Evolutionary conservation across 2,329 filamentous ascomycete genomes (phyloP), one percentile per base, ranked within the genome.

Genomic region (Phialophora chinensis): DNA sequence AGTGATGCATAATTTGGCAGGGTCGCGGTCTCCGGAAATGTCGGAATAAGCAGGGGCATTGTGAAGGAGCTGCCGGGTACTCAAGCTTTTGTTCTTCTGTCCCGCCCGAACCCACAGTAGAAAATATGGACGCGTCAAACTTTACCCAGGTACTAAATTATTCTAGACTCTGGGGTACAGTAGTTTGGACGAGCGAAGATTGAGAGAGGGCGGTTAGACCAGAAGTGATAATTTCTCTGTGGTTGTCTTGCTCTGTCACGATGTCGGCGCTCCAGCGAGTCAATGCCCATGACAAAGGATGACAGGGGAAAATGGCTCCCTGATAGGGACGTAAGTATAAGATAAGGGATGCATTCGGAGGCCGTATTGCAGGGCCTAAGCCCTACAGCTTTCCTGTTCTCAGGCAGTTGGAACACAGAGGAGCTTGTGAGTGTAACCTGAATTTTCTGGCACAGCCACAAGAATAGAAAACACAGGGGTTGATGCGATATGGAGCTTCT

Each of bases 321-420:
- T 55, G 53, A 55, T 31, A 55, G 29, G 53, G 17, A 35, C 53
- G 29, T 20, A 27, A 17, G 49, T 35, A 29, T 11, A 11, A n/a
- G 53, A 55, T n/a, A 42, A 61, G 59, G 31, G 59, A 62, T 62
- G 52, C 25, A 49, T 44, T 54, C 60, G 52, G 60, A 62, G 52
- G 35, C 60, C 60, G 35, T 47, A 62, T 29, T 23, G 52, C 27
- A 55, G 42, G 35, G 11, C 60, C 60, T 62, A 62, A 56, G 60
- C 60, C 60, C 60, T 62, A 56, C 60, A 29, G 20, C 60, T 62
- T 62, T 62, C n/a, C 52, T 56, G 52, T 62, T 62, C 20, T 27
- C 60, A 62, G 60, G 42, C 49, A 25, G 23, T 33, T 25, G 14
- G 52, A 17, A 31, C 35, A 49, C 14, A 56, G 38, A 33, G 31